Base-by-base conservation (phyloP, 2,329 filamentous ascomycete genomes). In the Phialemonium atrogriseum region DNA sequence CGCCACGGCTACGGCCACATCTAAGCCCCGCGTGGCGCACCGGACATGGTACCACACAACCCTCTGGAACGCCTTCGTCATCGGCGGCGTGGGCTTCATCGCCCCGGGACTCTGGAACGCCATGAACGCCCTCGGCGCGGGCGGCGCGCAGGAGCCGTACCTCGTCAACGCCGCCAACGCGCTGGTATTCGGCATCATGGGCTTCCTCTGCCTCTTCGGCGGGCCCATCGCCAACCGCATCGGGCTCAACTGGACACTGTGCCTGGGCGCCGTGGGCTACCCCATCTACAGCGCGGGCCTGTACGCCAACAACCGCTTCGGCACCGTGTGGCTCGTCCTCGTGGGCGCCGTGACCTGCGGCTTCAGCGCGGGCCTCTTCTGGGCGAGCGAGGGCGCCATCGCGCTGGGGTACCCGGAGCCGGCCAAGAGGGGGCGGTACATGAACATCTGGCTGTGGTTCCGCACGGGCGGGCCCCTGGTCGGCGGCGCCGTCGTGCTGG, bases 331-430 rank as follows among this genome's bases (percentile, higher is more conserved):
- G 81, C 66, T 84, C 8, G 68, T 78, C 0, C 62, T 84, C 1
- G 52, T 85, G 7, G 81, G 80, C 0, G 78, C 77, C 1, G 77
- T 77, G 0, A 59, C 80, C 0, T 85, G 80, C 40, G 80, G 80
- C n/a, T 64, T 84, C 18, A 78, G 74, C 0, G 80, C 81, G 0
- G 81, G 81, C 0, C 62, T 85, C 0, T 85, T 85, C 53, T 86
- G 81, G 81, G 77, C 77, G 64, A 73, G 79, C 0, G 81, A 86
- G 54, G 77, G 77, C 1, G 80, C 81, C 0, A 81, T 86, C 35
- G 80, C 80, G 0, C 70, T 85, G 13, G 66, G 74, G 0, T 86
- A 86, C 41, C 80, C 80, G 0, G 80, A 85, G 44, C 77, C 79
- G 0, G 73, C 72, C 47, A 81, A 81, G 27, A 68, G 72, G 32